These are phyloP conservation scores for Diplocarpon mali DNA, from an alignment of 2,329 filamentous ascomycete genomes.

Conservation along the genomic window DNA sequence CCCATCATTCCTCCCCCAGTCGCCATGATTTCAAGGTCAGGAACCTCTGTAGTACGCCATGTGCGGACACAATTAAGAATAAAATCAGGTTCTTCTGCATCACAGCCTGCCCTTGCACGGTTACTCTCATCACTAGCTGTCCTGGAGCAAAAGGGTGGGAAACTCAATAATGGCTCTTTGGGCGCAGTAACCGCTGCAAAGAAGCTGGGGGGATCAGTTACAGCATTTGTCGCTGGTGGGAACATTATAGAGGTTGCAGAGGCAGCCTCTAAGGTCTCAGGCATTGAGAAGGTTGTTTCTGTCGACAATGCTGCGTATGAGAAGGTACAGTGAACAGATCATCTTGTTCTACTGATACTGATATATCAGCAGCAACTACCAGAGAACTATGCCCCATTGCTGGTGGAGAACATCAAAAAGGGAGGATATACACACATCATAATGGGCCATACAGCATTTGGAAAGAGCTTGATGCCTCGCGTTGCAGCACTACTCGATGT, in stretches of 20 bases:
- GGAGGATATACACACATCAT: slow-evolving; percentile 88
- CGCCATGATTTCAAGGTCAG: slow-evolving; percentile 26
- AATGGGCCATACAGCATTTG: slow-evolving; percentile 86
- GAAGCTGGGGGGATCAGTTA: slow-evolving; percentile 75
- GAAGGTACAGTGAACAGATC: slow-evolving; percentile 45
- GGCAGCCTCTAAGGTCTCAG: slow-evolving; percentile 79
- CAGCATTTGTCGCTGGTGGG: slow-evolving; percentile 76
- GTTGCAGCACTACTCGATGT: slow-evolving; percentile 85
- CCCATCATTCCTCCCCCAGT: background rate
- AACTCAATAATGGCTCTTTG: slow-evolving; percentile 71
- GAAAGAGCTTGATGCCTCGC: slow-evolving; percentile 86
- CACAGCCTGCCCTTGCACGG: slow-evolving; percentile 46
- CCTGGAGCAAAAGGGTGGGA: slow-evolving; percentile 84
- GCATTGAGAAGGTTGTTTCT: slow-evolving; percentile 81
- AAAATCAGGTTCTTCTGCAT: slow-evolving; percentile 27
- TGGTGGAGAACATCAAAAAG: slow-evolving; percentile 95
- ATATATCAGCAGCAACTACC: slow-evolving; percentile 56
- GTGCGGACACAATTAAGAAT: slow-evolving; percentile 32
- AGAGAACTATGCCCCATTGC: slow-evolving; percentile 86
- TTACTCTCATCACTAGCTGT: slow-evolving; percentile 82
- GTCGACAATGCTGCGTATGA: slow-evolving; percentile 88
- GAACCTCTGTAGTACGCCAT: slow-evolving; percentile 23
- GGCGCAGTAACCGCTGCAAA: slow-evolving; percentile 77
- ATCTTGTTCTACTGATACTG: slow-evolving; percentile 1
- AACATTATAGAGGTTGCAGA: slow-evolving; percentile 66